phyloP scores from a whole-genome alignment of 257 asterid species.

The Schizonepeta tenuifolia region DNA sequence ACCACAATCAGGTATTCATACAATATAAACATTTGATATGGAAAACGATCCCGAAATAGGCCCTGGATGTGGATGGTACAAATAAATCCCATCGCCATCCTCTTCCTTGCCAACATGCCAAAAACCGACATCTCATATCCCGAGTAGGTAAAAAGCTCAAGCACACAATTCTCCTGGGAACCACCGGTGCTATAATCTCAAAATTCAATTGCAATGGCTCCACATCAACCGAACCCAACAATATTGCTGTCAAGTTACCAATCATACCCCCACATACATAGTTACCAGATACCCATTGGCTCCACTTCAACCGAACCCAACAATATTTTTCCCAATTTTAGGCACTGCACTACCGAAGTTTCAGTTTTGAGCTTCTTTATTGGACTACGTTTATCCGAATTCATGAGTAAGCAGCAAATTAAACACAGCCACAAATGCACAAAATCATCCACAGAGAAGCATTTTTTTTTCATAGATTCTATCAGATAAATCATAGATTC shows the following conservation, averaged over 20 bases:
- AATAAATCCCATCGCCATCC: conserved; percentile 66
- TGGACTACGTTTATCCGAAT: conserved; percentile 56
- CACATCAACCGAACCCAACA: too few relatives aligned
- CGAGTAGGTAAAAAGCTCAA: conserved; percentile 68
- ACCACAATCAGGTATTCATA: conserved; percentile 18
- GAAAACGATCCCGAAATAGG: conserved; percentile 83
- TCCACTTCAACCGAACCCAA: conserved; percentile 53
- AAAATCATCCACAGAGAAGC: neutral
- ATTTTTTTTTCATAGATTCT: neutral
- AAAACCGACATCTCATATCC: conserved; percentile 70
- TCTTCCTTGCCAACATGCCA: conserved; percentile 73
- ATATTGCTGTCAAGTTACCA: too few relatives aligned
- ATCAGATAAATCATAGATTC: neutral
- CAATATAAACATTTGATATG: conserved; percentile 62
- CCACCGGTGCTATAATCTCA: conserved; percentile 68
- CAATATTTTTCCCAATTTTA: conserved; percentile 32
- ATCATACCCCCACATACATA: too few relatives aligned
- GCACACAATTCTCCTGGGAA: conserved; percentile 71
- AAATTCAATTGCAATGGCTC: conserved; percentile 60
- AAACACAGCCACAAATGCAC: neutral
- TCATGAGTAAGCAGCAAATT: conserved; percentile 12
- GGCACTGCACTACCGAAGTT: conserved; percentile 70
- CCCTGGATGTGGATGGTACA: conserved; percentile 75
- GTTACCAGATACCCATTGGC: too few relatives aligned
- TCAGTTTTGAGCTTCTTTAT: conserved; percentile 62